Conservation (phyloP, 2,329 filamentous ascomycete species). For the Rhinocladiella mackenziei region DNA sequence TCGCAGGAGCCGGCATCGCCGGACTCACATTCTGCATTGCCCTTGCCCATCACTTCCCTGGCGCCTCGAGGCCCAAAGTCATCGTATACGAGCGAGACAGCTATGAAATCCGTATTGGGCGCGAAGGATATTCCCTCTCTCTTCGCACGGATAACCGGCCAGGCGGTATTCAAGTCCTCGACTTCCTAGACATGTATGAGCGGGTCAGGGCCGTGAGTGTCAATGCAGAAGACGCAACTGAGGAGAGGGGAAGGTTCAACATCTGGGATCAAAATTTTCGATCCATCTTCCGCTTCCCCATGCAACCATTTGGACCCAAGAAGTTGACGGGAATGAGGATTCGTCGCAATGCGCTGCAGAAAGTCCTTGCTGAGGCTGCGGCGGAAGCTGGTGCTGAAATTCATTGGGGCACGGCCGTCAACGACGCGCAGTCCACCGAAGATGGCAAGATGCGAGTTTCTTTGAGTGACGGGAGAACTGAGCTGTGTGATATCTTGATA, state of each 20-base stretch:
- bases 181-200: slow-evolving; percentile 30
- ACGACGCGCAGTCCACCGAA: slow-evolving; percentile 11
- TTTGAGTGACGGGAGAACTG: slow-evolving; percentile 12
- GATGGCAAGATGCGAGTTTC: slow-evolving; percentile 10
- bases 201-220: slow-evolving; percentile 22
- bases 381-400: slow-evolving; percentile 30
- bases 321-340: slow-evolving; percentile 20
- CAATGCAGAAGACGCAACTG: slow-evolving; percentile 2
- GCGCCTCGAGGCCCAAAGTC: slow-evolving; percentile 35
- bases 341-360: slow-evolving; percentile 22
- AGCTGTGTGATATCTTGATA: slow-evolving; percentile 40
- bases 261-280: slow-evolving; percentile 26
- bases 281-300: slow-evolving; percentile 3
- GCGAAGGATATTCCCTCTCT: slow-evolving; percentile 32
- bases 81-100: slow-evolving; percentile 44
- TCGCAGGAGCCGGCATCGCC: slow-evolving; percentile 45
- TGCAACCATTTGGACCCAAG: slow-evolving; percentile 1
- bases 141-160: slow-evolving; percentile 28
- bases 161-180: slow-evolving; percentile 30
- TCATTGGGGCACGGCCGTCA: slow-evolving; percentile 19
- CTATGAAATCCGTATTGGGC: slow-evolving; percentile 28
- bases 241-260: slow-evolving; percentile 17
- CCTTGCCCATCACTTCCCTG: slow-evolving; percentile 40
- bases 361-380: slow-evolving; percentile 17
- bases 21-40: slow-evolving; percentile 44